Evolutionary conservation across 176 grass and related monocot species (phyloP).

Genomic region (Aegilops speltoides): DNA sequence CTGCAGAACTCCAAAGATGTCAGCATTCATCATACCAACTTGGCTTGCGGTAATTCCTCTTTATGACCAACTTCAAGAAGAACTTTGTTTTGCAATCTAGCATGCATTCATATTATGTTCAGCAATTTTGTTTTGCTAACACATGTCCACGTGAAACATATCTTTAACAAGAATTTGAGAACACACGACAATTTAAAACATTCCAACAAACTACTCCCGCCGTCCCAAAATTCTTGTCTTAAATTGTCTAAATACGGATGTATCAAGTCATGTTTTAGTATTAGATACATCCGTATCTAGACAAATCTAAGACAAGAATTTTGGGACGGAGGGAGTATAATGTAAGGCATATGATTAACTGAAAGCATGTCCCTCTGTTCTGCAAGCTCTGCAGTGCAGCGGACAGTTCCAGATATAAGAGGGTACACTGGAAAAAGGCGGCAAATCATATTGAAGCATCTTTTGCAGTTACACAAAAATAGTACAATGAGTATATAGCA

Average conservation of each 20-base stretch:
- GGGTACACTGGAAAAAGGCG: slow-evolving; percentile 6
- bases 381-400: slow-evolving; percentile 15
- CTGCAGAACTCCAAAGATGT: slow-evolving; percentile 97
- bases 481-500: slow-evolving; percentile 10
- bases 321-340: not conserved
- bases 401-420: slow-evolving; percentile 19
- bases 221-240: too few relatives aligned
- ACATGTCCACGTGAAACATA: not conserved
- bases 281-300: too few relatives aligned
- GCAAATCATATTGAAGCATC: not conserved
- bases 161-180: slow-evolving; percentile 22
- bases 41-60: slow-evolving; percentile 73
- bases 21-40: slow-evolving; percentile 83
- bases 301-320: too few relatives aligned
- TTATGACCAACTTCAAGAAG: slow-evolving; percentile 19
- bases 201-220: not conserved
- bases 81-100: not conserved
- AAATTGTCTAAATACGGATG: too few relatives aligned
- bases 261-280: too few relatives aligned
- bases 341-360: slow-evolving; percentile 23
- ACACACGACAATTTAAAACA: slow-evolving; percentile 1
- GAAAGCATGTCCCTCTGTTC: slow-evolving; percentile 27
- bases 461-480: slow-evolving; percentile 27
- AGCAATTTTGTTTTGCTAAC: slow-evolving; percentile 4
- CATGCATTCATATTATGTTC: slow-evolving; percentile 13